Evolutionary conservation across 192 early-diverging fungal genomes (phyloP).

Genomic region (Umbelopsis isabellina): DNA sequence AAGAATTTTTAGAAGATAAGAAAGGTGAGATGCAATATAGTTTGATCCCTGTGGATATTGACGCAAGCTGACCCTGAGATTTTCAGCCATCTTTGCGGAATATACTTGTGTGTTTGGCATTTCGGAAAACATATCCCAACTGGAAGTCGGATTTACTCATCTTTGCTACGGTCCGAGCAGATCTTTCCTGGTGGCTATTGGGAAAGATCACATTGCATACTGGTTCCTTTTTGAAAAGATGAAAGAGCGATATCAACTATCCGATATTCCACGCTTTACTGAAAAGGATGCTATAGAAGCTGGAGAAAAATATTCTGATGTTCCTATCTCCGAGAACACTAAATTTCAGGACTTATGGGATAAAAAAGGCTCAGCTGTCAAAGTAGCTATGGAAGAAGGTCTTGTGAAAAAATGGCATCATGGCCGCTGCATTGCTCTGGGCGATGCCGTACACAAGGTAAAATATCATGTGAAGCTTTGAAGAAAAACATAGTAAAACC

Average conservation of each 20-base stretch:
- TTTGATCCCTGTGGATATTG: too few species aligned
- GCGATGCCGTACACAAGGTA: constrained; percentile 43
- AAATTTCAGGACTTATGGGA: not conserved
- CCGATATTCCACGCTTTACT: not conserved
- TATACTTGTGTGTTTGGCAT: constrained; percentile 11
- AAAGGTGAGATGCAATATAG: not conserved
- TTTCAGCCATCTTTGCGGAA: not conserved
- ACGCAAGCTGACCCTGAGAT: too few species aligned
- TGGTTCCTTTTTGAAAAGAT: constrained; percentile 14
- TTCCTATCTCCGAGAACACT: not conserved
- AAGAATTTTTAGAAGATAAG: not conserved
- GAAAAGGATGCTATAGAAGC: not conserved
- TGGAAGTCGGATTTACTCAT: not conserved
- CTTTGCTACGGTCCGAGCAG: not conserved
- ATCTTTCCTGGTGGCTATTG: not conserved
- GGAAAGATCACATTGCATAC: not conserved
- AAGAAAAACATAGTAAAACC: not conserved
- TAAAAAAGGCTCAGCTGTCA: not conserved
- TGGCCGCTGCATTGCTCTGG: constrained; percentile 39
- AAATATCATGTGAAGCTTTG: not conserved
- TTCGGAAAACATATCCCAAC: not conserved
- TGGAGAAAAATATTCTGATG: not conserved
- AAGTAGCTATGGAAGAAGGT: constrained; percentile 8
- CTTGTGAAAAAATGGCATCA: constrained; percentile 40
- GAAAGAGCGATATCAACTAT: not conserved